Percentiles rank a stretch among this genome's conserved stretches.
phyloP scores from a whole-genome alignment of 306 rosid genomes.

The Glycyrrhiza uralensis region DNA sequence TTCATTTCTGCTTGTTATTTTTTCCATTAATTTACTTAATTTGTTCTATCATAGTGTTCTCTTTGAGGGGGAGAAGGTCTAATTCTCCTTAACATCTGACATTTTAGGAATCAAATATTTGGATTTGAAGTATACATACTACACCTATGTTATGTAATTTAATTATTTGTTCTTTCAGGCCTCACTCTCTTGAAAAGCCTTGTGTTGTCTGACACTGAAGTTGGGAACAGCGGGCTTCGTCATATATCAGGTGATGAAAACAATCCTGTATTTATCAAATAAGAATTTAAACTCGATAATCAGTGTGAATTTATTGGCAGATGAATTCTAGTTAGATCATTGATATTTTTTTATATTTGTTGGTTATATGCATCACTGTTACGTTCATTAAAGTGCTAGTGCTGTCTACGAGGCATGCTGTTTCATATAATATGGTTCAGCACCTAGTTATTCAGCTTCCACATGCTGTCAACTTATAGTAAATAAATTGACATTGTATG shows the following conservation, averaged over 20 bases:
- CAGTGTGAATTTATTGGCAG: neutral
- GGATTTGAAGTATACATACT: constrained; percentile 14
- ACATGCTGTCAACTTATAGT: neutral
- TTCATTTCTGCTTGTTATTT: neutral
- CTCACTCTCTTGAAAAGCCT: constrained; percentile 71
- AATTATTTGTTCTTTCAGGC: constrained; percentile 49
- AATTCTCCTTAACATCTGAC: constrained; percentile 5
- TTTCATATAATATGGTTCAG: neutral
- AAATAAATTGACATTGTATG: neutral
- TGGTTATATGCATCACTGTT: constrained; percentile 9
- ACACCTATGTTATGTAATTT: neutral
- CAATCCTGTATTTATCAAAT: constrained; percentile 13
- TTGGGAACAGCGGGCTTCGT: constrained; percentile 77
- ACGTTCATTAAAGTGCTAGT: neutral
- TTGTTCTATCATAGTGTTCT: neutral
- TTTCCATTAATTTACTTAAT: neutral
- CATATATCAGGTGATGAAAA: constrained; percentile 66
- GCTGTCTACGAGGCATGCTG: neutral
- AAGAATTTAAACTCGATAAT: neutral
- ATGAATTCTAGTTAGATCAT: neutral
- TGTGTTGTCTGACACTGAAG: constrained; percentile 87
- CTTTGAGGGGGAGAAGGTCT: neutral
- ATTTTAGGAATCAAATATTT: constrained; percentile 26
- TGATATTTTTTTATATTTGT: neutral
- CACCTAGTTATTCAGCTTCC: neutral